Evolutionary conservation across 2,329 filamentous ascomycete species (phyloP), one percentile per base, ranked within the genome.

Genomic region (Colletotrichum sidae): DNA sequence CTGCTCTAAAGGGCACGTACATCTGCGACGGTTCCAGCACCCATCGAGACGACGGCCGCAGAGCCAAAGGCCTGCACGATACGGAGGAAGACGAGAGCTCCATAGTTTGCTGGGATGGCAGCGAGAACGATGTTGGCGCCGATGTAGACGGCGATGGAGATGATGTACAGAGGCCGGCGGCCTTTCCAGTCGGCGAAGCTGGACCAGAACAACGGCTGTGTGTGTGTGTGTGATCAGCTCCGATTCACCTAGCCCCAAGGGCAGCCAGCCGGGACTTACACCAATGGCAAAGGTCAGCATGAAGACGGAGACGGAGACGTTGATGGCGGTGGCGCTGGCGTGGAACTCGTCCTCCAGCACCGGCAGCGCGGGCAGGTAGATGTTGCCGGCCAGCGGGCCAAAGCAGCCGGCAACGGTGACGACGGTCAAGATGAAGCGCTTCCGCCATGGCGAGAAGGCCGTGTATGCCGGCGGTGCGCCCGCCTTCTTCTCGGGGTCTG

Each of bases 281-380:
- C 75, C 75, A 13, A 82, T 55, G 13, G 79, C 80, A 61, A 82
- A 82, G 1, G 80, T 74, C 9, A 76, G 72, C 78, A 80, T 81
- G 68, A 81, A 83, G 4, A 81, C 75, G 1, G 77, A 76, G n/a
- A 82, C 79, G 0, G 80, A 80, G 3, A 74, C 78, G 67, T 82
- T 82, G 42, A 82, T 77, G 2, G 71, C 73, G 6, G 76, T 75
- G 34, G 70, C 69, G 8, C 73, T 74, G 6, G 73, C 72, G 8
- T 76, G 67, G 63, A 82, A 81, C 45, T 78, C 76, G 12, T 75
- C 52, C 55, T 78, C 74, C 13, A 82, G 70, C 15, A 76, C 67
- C 2, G 74, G 76, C 34, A 83, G 72, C 17, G 76, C 74, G 1
- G 80, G 80, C 2, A 83, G 69, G 69, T 82, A 82, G 38, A 82